Base-by-base conservation (phyloP, 2,329 filamentous ascomycete genomes). In the Zasmidium angulare region DNA sequence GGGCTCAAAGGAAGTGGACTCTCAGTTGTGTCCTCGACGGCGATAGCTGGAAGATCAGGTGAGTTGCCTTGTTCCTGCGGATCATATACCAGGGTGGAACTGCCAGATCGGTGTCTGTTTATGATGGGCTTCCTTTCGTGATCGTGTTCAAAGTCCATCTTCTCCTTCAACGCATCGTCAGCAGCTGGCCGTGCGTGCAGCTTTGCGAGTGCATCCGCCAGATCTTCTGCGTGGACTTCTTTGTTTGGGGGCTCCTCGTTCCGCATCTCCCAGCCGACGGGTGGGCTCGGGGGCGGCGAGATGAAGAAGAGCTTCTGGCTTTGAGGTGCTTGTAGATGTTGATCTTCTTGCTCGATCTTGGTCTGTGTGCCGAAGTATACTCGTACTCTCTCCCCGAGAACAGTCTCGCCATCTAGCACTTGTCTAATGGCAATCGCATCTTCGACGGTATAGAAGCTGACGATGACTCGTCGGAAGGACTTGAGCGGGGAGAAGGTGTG, bases 401-500 rank as follows among this genome's bases (percentile, higher is more conserved):
- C 81, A 22, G 79, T 78, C 76, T 92, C 88, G 68, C 88, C 87
- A 69, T 95, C 89, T 76, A 91, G 89, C 56, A 88, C 81, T 66
- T 85, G 80, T 63, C 89, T 87, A 57, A 93, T 88, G 57, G 81
- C 79, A 68, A 90, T 86, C 58, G 90, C 89, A 55, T 88, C 84
- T 55, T 87, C 83, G 69, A 84, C 81, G 61, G 86, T 85, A 75
- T 83, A 87, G 80, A 95, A 93, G 66, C 89, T 91, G 62, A 90
- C 85, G 67, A 93, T 82, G 70, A 95, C 91, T 73, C 90, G 88
- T 64, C 88, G 85, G 81, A 95, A 91, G 6, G 89, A 92, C 74
- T 90, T 91, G 63, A 95, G 84, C 0, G 90, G 90, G 11, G 89
- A 85, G 82, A 90, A 95, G 60, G 88, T 86, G 77, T 91, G 87